phyloP scores from a whole-genome alignment of 768 basidiomycete species.

The Boletus coccyginus region DNA sequence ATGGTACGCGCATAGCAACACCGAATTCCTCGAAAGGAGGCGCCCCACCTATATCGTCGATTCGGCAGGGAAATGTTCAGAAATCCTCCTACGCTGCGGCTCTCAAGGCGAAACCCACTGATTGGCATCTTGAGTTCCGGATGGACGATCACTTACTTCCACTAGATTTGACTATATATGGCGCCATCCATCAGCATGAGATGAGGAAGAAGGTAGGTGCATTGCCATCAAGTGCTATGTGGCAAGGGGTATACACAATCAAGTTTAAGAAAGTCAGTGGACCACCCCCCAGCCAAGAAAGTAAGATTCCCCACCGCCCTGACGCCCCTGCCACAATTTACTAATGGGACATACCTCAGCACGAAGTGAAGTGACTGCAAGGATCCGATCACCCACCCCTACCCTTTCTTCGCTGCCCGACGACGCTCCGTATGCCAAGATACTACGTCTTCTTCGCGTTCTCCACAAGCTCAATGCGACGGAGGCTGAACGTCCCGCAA shows the following conservation, averaged over 20 bases:
- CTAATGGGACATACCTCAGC: conserved; percentile 20
- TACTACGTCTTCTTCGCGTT: conserved; percentile 85
- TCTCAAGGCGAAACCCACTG: conserved; percentile 86
- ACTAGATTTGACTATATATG: conserved; percentile 91
- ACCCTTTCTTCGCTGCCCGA: conserved; percentile 78
- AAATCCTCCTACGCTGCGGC: conserved; percentile 90
- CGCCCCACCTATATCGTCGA: conserved; percentile 31
- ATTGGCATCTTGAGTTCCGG: conserved; percentile 96
- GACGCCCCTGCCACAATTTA: not conserved
- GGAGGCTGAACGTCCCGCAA: conserved; percentile 58
- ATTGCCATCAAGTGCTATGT: conserved; percentile 68
- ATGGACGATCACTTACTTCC: conserved; percentile 87
- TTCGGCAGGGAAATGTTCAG: conserved; percentile 32
- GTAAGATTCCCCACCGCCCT: conserved; percentile 37
- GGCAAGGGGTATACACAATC: conserved; percentile 88
- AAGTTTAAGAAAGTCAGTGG: conserved; percentile 92
- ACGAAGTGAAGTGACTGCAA: conserved; percentile 42
- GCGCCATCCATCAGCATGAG: conserved; percentile 92
- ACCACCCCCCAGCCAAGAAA: conserved; percentile 61
- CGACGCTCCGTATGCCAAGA: conserved; percentile 84
- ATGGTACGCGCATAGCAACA: conserved; percentile 91
- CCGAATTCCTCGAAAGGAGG: conserved; percentile 62
- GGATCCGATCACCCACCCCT: conserved; percentile 62
- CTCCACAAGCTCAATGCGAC: conserved; percentile 78
- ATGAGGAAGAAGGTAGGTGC: conserved; percentile 68